Evolutionary conservation across 2,329 filamentous ascomycete species (phyloP), one percentile per base, ranked within the genome.

Genomic region (Calonectria hawksworthii): DNA sequence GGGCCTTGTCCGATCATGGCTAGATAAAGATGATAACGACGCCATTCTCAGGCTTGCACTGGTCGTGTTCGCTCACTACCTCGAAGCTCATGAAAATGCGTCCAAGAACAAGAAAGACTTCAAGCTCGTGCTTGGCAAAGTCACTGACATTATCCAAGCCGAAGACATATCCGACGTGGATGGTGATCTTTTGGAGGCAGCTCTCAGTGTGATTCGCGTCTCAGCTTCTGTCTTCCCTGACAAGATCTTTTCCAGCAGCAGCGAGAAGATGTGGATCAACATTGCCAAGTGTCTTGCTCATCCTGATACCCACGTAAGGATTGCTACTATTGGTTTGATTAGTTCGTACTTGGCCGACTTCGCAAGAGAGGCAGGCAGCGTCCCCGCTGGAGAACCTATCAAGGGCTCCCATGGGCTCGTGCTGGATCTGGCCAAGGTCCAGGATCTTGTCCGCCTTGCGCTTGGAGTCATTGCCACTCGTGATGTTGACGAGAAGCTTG

Each of bases 311-410:
- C 92, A 92, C 84, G 93, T 98, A 74, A 96, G 97, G 83, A 89
- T 95, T 65, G 93, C 93, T 10, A 92, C 95, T 23, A 91, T 96
- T 14, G 93, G 92, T 74, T 88, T 99, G 23, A 86, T 96, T 51
- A 93, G 93, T 61, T 88, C 90, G n/a, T 97, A 95, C 84, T 92
- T 98, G 79, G 91, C 93, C 4, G 94, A 98, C 83, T 92, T 98
- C 77, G 94, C 94, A 28, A 90, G 90, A 91, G 80, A 90, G 89
- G 56, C 87, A 87, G 36, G 83, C 82, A 36, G 89, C 92, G 72
- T 85, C 85, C 34, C 80, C 13, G 73, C 81, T 4, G 88, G 86
- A 2, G 84, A 95, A 61, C 91, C 93, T 2, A 86, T 98, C 16
- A 83, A 87, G 52, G 94, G 95, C 28, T 94, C 93, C 2, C 88